These are phyloP conservation scores for Ophiocordyceps unilateralis DNA, from an alignment of 2,329 filamentous ascomycete genomes.

Conservation along the genomic window DNA sequence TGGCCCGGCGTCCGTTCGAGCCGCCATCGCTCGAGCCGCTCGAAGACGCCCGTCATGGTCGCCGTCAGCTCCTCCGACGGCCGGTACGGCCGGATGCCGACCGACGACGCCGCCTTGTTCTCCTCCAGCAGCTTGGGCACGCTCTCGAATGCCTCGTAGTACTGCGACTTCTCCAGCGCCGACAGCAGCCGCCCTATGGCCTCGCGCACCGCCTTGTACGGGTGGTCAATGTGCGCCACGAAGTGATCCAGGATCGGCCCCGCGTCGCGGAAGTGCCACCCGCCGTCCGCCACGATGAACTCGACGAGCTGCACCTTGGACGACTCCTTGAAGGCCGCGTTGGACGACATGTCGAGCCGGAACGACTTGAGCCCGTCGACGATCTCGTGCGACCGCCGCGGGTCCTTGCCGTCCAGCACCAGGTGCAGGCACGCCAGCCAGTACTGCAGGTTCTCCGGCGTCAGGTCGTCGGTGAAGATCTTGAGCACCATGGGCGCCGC, in stretches of 20 bases:
- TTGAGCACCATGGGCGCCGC: constrained; percentile 74
- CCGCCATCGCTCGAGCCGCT: constrained; percentile 72
- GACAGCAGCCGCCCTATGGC: constrained; percentile 82
- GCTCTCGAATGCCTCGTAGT: constrained; percentile 83
- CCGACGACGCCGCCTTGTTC: constrained; percentile 65
- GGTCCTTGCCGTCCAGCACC: constrained; percentile 75
- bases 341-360: constrained; percentile 82
- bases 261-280: constrained; percentile 91
- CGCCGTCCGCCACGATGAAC: constrained; percentile 69
- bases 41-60: constrained; percentile 61
- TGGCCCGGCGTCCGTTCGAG: constrained; percentile 70
- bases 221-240: constrained; percentile 80
- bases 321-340: constrained; percentile 96
- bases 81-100: constrained; percentile 71
- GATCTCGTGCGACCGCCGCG: constrained; percentile 71
- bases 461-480: constrained; percentile 81
- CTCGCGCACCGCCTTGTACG: constrained; percentile 93
- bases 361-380: constrained; percentile 71
- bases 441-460: constrained; percentile 84
- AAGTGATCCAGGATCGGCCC: constrained; percentile 82
- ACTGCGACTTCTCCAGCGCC: constrained; percentile 75
- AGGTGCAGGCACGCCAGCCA: constrained; percentile 92
- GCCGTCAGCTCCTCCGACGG: constrained; percentile 56
- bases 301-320: constrained; percentile 88
- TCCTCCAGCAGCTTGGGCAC: constrained; percentile 57